Conservation (phyloP, 352 stramenopile species). For the Phytophthora sojae region DNA sequence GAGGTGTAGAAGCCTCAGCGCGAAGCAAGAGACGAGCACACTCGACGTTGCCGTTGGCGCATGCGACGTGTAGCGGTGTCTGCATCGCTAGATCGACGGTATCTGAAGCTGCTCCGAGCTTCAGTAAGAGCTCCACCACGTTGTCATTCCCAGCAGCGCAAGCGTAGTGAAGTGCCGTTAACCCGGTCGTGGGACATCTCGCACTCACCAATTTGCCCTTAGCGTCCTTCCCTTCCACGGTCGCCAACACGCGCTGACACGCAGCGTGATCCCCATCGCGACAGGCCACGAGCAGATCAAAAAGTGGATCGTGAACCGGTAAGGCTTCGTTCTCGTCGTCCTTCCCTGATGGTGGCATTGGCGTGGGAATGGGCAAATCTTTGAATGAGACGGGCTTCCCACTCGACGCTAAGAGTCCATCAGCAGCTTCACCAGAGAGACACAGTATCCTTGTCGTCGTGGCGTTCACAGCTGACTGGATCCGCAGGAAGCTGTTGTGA, state of each 20-base stretch:
- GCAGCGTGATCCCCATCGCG: slow-evolving; percentile 51
- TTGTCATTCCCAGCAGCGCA: slow-evolving; percentile 55
- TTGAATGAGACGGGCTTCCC: slow-evolving; percentile 33
- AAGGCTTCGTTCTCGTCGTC: not conserved
- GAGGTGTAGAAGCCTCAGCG: slow-evolving; percentile 31
- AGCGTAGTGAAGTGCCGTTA: slow-evolving; percentile 62
- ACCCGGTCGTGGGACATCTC: slow-evolving; percentile 11
- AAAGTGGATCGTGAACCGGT: not conserved
- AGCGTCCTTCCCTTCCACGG: slow-evolving; percentile 9
- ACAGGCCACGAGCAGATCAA: slow-evolving; percentile 41
- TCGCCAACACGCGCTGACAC: slow-evolving; percentile 47
- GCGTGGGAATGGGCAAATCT: slow-evolving; percentile 22
- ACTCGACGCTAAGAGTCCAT: slow-evolving; percentile 31
- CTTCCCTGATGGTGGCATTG: not conserved
- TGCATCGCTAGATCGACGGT: slow-evolving; percentile 53
- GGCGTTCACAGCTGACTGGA: slow-evolving; percentile 31
- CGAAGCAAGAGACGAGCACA: slow-evolving; percentile 68
- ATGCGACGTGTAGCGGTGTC: slow-evolving; percentile 70
- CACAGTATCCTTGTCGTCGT: slow-evolving; percentile 55
- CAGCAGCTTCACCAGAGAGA: slow-evolving; percentile 55
- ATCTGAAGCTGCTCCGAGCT: slow-evolving; percentile 40
- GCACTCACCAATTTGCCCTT: slow-evolving; percentile 15
- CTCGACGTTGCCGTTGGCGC: slow-evolving; percentile 45
- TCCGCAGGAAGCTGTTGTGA: slow-evolving; percentile 41
- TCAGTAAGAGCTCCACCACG: slow-evolving; percentile 56